These are phyloP conservation scores for Tolypocladium ovalisporum DNA, from an alignment of 2,329 filamentous ascomycete genomes.

Conservation along the genomic window DNA sequence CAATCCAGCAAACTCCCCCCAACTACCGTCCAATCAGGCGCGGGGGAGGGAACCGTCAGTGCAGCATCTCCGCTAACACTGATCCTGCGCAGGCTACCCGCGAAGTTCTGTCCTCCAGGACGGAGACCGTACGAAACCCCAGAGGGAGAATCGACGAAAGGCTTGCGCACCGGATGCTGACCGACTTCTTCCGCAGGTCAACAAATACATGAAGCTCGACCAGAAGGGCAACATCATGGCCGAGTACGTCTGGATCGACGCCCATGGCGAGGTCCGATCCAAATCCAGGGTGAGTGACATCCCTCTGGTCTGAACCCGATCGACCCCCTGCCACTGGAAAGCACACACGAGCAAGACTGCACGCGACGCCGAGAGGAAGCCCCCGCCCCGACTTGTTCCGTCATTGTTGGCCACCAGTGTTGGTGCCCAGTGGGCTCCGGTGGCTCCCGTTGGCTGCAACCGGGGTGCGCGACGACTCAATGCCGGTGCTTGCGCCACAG, in stretches of 20 bases:
- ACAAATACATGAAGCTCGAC: conserved; percentile 84
- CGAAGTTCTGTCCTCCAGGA: conserved; percentile 16
- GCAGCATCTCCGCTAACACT: conserved; percentile 5
- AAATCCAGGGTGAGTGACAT: conserved; percentile 78
- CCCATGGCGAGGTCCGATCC: conserved; percentile 71
- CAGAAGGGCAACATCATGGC: conserved; percentile 85
- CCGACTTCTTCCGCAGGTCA: conserved; percentile 46
- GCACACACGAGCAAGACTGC: conserved; percentile 1
- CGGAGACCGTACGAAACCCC: conserved; percentile 21
- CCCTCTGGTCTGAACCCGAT: background rate
- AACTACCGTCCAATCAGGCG: background rate
- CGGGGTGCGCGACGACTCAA: background rate
- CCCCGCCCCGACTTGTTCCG: conserved; percentile 9
- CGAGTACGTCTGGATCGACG: conserved; percentile 96
- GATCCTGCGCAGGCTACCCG: conserved; percentile 12
- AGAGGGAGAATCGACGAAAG: background rate
- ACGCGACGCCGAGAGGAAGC: background rate
- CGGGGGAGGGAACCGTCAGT: background rate
- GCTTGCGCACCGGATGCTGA: background rate
- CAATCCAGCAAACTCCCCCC: background rate
- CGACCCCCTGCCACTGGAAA: background rate
- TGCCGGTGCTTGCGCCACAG: background rate
- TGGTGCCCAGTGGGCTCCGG: too few species aligned
- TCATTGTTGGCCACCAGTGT: background rate
- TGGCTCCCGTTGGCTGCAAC: too few species aligned